Evolutionary conservation across 73 alveolate genomes (phyloP), one percentile per base, ranked within the genome.

Genomic region (Paramecium sexaurelia): DNA sequence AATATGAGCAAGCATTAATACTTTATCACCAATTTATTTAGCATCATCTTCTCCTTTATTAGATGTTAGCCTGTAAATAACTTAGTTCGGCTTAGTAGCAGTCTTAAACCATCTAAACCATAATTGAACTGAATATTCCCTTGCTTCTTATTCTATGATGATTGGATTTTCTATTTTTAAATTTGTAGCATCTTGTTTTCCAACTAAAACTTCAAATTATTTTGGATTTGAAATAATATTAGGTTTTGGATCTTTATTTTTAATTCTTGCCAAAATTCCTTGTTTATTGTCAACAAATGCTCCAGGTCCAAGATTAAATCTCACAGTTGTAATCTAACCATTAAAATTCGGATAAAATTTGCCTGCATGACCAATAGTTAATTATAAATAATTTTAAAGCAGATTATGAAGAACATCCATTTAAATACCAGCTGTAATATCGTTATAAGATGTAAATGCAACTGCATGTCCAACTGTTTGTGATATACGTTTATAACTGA

Each of bases 101-200:
- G 89, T 75, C 45, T 61, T 61, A 32, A 61, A 61, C 86, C 86
- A 71, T 71, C 56, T 71, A 71, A 71, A 71, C 86, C 86, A 71
- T 20, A 71, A 19, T 15, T 10, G 35, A 9, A 71, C 86, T 0
- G 86, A 71, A 71, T 71, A 71, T 71, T 71, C 86, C 35, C 86
- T 71, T 35, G 57, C 55, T 36, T 71, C 86, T 71, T 71, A 32
- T 71, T 71, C 86, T 15, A 71, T 71, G 10, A 37, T 9, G 5
- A 71, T 13, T 5, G 86, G 86, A 71, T 71, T 71, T 71, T 32
- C 55, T 11, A 71, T 36, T 37, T 71, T 35, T 26, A 32, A n/a
- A 27, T 78, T 41, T 6, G 89, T 19, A 20, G 71, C 66, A 75
- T 75, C 89, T 26, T 75, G 69, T 37, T 75, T 75, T 26, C 89